Conservation (phyloP, 805 yeast genomes). For the Ogataea zsoltii region DNA sequence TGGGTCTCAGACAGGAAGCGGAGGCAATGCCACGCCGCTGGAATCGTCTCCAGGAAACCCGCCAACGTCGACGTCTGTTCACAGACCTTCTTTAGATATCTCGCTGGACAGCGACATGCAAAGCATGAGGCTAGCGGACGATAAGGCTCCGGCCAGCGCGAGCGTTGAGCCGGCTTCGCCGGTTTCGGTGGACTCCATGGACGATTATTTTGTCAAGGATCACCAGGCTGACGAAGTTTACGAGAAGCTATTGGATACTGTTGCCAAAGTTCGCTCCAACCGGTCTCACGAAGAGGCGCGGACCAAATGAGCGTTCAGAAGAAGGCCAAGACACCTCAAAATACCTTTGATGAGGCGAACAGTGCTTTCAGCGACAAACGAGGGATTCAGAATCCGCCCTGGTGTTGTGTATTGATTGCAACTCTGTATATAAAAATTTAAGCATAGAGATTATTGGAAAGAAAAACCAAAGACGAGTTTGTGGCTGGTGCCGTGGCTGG, state of each 20-base stretch:
- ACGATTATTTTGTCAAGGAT: slow-evolving; percentile 17
- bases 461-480: too few relatives aligned
- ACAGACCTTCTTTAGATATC: background rate
- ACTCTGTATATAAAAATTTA: background rate
- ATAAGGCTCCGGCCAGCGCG: background rate
- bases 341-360: too few relatives aligned
- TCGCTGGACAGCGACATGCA: background rate
- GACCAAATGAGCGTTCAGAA: background rate
- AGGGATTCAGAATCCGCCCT: too few relatives aligned
- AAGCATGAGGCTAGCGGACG: background rate
- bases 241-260: slow-evolving; percentile 68
- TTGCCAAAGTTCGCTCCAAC: slow-evolving; percentile 63
- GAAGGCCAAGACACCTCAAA: too few relatives aligned
- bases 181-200: slow-evolving; percentile 25
- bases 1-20: background rate
- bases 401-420: background rate
- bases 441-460: background rate
- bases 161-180: slow-evolving; percentile 25
- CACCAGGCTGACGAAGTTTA: slow-evolving; percentile 68
- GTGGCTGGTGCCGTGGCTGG: too few relatives aligned
- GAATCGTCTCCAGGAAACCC: slow-evolving; percentile 1
- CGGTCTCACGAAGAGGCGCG: slow-evolving; percentile 21
- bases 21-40: background rate
- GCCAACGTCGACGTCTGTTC: background rate
- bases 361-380: too few relatives aligned